These are phyloP conservation scores for Domatiomyces globalis DNA, from an alignment of 2,329 filamentous ascomycete genomes.

Conservation along the genomic window DNA sequence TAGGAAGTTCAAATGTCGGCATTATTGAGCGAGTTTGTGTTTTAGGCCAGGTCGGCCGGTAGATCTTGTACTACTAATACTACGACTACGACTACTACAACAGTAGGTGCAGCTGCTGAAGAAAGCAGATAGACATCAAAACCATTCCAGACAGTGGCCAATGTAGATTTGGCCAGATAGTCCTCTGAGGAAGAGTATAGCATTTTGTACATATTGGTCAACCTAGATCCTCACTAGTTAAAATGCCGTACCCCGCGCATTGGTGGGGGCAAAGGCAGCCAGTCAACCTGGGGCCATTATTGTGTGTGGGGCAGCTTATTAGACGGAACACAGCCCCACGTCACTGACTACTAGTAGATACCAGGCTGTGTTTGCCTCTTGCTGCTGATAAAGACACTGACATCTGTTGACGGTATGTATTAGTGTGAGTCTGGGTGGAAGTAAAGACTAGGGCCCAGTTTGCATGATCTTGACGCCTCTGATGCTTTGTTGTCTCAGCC, in stretches of 20 bases:
- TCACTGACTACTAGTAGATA: background rate
- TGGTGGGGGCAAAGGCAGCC: background rate
- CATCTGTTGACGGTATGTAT: background rate
- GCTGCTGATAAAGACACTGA: background rate
- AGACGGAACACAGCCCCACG: background rate
- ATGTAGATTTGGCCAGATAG: too few species aligned
- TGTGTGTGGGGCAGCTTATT: background rate
- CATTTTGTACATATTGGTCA: too few species aligned
- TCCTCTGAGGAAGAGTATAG: too few species aligned
- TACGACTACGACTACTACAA: background rate
- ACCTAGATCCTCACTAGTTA: too few species aligned
- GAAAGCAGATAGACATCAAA: background rate
- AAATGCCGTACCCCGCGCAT: background rate
- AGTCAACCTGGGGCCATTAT: background rate
- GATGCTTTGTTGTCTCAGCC: background rate
- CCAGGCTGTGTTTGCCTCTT: background rate
- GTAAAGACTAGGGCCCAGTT: too few species aligned
- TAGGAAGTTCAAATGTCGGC: background rate
- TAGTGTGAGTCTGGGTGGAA: background rate
- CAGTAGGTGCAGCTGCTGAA: too few species aligned
- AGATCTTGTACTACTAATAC: background rate
- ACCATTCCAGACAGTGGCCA: background rate
- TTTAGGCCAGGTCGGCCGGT: background rate
- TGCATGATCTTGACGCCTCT: background rate
- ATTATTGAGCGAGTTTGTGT: background rate